Conservation (phyloP, 2,329 filamentous ascomycete species). For the Colletotrichum karsti region DNA sequence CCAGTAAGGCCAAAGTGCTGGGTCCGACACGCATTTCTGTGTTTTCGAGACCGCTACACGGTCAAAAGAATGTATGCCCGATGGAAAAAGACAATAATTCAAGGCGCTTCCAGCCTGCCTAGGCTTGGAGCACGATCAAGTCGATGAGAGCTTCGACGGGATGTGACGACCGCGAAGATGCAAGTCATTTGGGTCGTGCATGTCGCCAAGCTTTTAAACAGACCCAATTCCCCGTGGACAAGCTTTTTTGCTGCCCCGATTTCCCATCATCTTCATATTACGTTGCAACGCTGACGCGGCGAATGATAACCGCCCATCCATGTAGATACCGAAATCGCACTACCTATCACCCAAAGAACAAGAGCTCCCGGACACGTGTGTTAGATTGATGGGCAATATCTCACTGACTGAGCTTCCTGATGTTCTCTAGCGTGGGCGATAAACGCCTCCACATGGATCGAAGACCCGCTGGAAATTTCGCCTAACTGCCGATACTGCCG, state of each 20-base stretch:
- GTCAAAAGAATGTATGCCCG: neutral
- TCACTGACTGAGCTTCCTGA: neutral
- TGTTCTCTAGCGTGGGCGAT: constrained; percentile 5
- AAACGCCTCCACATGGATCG: neutral
- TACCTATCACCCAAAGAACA: neutral
- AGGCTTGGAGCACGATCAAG: too few species aligned
- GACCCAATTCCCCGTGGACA: neutral
- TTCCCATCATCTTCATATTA: neutral
- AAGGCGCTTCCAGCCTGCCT: too few species aligned
- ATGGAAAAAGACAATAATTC: too few species aligned
- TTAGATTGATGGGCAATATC: neutral
- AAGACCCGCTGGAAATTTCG: neutral
- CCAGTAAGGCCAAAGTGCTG: neutral
- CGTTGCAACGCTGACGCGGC: neutral
- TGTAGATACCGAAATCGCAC: neutral
- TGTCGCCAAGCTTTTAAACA: constrained; percentile 14
- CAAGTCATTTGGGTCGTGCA: neutral
- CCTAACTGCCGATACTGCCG: constrained; percentile 15
- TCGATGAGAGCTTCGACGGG: too few species aligned
- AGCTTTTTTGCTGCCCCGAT: neutral
- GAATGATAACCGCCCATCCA: neutral
- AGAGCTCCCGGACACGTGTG: neutral
- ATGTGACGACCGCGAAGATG: neutral
- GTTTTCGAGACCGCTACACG: neutral
- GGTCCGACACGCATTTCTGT: constrained; percentile 4